Conservation (phyloP, 495 filamentous ascomycete genomes). For the Penicillium samsonianum region DNA sequence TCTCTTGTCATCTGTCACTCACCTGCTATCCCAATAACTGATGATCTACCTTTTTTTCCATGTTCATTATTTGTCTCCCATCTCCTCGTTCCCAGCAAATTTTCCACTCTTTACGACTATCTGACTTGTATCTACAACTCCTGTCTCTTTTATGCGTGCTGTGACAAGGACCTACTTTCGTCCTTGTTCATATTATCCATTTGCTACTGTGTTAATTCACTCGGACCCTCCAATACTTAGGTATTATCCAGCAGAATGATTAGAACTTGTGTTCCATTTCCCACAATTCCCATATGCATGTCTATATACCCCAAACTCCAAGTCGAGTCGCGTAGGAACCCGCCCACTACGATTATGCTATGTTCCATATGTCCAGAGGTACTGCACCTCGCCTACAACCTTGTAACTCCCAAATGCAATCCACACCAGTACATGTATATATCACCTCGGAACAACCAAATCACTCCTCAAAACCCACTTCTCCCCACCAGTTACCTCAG, state of each 20-base stretch:
- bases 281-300: background rate
- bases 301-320: background rate
- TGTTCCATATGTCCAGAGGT: background rate
- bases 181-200: conserved; percentile 27
- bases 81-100: conserved; percentile 1
- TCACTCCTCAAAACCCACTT: conserved; percentile 94
- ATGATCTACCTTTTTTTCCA: conserved; percentile 4
- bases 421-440: conserved; percentile 9
- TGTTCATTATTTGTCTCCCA: conserved; percentile 5
- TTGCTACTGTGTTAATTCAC: conserved; percentile 12
- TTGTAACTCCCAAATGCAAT: background rate
- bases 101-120: conserved; percentile 29
- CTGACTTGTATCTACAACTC: conserved; percentile 32
- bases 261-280: conserved; percentile 12
- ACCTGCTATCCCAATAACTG: conserved; percentile 6
- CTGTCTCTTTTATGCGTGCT: conserved; percentile 19
- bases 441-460: conserved; percentile 69
- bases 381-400: too few relatives aligned
- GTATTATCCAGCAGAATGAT: conserved; percentile 24
- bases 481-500: conserved; percentile 75
- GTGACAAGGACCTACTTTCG: conserved; percentile 26
- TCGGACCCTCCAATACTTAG: conserved; percentile 8
- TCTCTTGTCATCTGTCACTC: background rate
- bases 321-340: background rate
- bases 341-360: background rate